These are phyloP conservation scores for Voacanga thouarsii DNA, from an alignment of 257 asterid species.

Conservation along the genomic window DNA sequence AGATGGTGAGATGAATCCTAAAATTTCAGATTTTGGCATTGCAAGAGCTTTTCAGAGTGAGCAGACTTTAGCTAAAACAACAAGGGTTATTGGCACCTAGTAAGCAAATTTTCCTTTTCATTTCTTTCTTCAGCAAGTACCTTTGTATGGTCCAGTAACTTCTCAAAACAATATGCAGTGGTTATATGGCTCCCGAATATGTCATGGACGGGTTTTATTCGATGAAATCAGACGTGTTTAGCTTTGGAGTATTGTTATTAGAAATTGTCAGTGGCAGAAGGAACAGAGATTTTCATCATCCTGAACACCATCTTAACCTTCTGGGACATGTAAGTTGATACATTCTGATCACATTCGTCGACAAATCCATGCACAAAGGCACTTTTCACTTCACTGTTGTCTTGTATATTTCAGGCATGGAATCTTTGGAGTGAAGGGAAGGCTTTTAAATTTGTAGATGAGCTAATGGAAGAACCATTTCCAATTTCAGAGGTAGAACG, in stretches of 20 bases:
- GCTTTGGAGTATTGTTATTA: slow-evolving; percentile 39
- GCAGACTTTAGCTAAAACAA: slow-evolving; percentile 13
- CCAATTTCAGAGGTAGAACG: slow-evolving; percentile 20
- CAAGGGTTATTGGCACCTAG: slow-evolving; percentile 22
- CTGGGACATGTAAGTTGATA: slow-evolving; percentile 32
- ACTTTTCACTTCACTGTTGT: not conserved
- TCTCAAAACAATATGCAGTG: slow-evolving; percentile 18
- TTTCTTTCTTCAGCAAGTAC: not conserved
- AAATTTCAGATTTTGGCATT: slow-evolving; percentile 37
- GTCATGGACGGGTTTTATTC: slow-evolving; percentile 33
- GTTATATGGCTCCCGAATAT: slow-evolving; percentile 50
- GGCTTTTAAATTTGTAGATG: slow-evolving; percentile 27
- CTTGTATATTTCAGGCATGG: slow-evolving; percentile 25
- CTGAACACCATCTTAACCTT: slow-evolving; percentile 26
- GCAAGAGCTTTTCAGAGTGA: slow-evolving; percentile 17
- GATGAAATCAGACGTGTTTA: slow-evolving; percentile 41
- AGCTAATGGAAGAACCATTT: slow-evolving; percentile 8
- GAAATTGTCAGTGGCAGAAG: slow-evolving; percentile 38
- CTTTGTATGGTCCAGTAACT: not conserved
- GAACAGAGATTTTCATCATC: slow-evolving; percentile 27
- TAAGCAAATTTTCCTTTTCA: not conserved
- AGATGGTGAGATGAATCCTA: slow-evolving; percentile 31
- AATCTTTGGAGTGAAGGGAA: slow-evolving; percentile 38
- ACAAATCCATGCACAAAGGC: not conserved
- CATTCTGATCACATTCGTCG: not conserved